These are phyloP conservation scores for Mycena albidolilacea DNA, from an alignment of 768 basidiomycete species.

Conservation along the genomic window DNA sequence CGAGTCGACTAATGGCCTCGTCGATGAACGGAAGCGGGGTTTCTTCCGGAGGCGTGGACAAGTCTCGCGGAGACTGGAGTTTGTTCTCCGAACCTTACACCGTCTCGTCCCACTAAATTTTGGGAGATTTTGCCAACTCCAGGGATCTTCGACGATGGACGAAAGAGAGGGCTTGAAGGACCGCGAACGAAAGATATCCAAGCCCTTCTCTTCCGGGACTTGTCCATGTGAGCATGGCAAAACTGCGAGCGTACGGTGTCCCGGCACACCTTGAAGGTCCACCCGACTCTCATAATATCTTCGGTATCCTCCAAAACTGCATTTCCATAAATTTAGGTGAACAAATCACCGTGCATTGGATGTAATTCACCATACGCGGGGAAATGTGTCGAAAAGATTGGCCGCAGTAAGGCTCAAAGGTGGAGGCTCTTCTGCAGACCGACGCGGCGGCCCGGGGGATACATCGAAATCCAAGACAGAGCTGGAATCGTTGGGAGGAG, in stretches of 20 bases:
- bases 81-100: conserved; percentile 11
- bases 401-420: conserved; percentile 11
- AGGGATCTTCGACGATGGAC: conserved; percentile 32
- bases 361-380: conserved; percentile 24
- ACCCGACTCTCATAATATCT: conserved; percentile 30
- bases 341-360: background rate
- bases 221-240: background rate
- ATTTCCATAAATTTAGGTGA: background rate
- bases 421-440: conserved; percentile 26
- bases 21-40: conserved; percentile 24
- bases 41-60: conserved; percentile 35
- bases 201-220: background rate
- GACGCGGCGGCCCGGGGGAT: conserved; percentile 1
- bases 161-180: conserved; percentile 16
- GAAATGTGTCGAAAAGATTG: conserved; percentile 38
- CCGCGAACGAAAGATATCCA: background rate
- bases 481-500: conserved; percentile 6
- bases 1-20: conserved; percentile 30
- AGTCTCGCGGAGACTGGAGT: conserved; percentile 15
- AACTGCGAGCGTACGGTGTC: background rate
- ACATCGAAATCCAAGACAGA: conserved; percentile 17
- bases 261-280: background rate
- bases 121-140: conserved; percentile 35
- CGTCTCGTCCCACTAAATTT: conserved; percentile 27
- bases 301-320: conserved; percentile 34